Percentiles rank a stretch among this genome's conserved stretches.
These are phyloP conservation scores for Pulveroboletus sp. DNA, from an alignment of 768 basidiomycete genomes.

Conservation along the genomic window DNA sequence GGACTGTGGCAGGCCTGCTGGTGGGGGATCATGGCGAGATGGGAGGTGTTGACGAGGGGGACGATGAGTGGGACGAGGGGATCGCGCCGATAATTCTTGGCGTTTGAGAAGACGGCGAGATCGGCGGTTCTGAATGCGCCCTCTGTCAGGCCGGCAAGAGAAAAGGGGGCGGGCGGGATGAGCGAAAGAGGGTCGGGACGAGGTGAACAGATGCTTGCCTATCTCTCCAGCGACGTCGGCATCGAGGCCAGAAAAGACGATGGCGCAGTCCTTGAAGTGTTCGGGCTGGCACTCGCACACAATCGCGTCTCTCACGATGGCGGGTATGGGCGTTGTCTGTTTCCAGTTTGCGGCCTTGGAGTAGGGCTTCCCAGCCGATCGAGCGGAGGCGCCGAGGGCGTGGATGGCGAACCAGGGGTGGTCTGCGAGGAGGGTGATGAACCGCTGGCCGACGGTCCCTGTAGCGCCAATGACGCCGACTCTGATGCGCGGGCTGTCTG, in stretches of 20 bases:
- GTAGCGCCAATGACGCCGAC: conserved; percentile 87
- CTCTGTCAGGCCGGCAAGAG: conserved; percentile 38
- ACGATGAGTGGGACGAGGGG: conserved; percentile 93
- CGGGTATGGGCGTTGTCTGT: conserved; percentile 72
- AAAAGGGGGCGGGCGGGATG: neutral
- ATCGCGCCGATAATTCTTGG: conserved; percentile 94
- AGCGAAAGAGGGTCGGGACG: neutral
- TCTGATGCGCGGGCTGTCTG: conserved; percentile 28
- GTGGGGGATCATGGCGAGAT: conserved; percentile 78
- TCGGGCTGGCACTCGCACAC: conserved; percentile 76
- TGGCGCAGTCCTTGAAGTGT: conserved; percentile 71
- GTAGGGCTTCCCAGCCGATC: conserved; percentile 86
- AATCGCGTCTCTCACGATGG: conserved; percentile 45
- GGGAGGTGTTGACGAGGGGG: conserved; percentile 87
- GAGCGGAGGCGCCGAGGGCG: conserved; percentile 81
- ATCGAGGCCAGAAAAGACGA: conserved; percentile 96
- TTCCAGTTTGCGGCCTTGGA: conserved; percentile 79
- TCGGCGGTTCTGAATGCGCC: conserved; percentile 80
- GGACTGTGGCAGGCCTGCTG: conserved; percentile 69
- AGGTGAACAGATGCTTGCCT: conserved; percentile 44
- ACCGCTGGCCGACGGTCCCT: conserved; percentile 94
- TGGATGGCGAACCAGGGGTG: conserved; percentile 91
- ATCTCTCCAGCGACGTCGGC: conserved; percentile 93
- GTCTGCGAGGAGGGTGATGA: conserved; percentile 77
- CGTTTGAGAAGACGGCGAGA: conserved; percentile 90